phyloP scores from a whole-genome alignment of 2,329 filamentous ascomycete genomes.

The Xylariaceae sp. region DNA sequence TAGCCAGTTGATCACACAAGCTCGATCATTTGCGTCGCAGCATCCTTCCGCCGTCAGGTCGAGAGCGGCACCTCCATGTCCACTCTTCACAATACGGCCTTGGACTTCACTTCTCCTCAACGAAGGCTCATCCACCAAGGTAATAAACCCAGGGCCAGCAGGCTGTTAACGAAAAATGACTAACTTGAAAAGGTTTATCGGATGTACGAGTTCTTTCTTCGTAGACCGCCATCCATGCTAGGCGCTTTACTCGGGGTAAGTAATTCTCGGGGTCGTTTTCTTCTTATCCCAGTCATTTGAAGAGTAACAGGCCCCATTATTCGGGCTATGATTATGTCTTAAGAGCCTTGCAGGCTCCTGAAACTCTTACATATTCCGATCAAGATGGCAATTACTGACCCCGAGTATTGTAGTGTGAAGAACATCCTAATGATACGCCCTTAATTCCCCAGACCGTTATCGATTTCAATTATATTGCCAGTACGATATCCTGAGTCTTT shows the following conservation, averaged over 20 bases:
- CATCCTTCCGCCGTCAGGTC: conserved; percentile 7
- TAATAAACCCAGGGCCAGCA: conserved; percentile 47
- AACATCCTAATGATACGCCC: conserved; percentile 46
- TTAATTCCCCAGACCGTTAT: conserved; percentile 52
- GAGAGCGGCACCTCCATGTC: conserved; percentile 37
- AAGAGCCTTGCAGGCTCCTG: too few relatives aligned
- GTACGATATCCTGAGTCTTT: too few relatives aligned
- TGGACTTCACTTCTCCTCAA: conserved; percentile 74
- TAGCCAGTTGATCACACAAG: not conserved
- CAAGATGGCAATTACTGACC: too few relatives aligned
- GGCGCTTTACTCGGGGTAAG: conserved; percentile 58
- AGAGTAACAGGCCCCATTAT: too few relatives aligned
- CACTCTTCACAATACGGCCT: conserved; percentile 63
- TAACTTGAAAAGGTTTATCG: conserved; percentile 54
- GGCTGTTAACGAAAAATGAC: not conserved
- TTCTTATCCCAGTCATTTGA: too few relatives aligned
- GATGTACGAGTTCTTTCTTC: conserved; percentile 74
- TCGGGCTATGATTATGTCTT: too few relatives aligned
- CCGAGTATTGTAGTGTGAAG: too few relatives aligned
- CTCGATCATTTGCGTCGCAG: not conserved
- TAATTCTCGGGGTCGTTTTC: too few relatives aligned
- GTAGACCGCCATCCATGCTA: conserved; percentile 67
- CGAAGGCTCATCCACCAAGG: conserved; percentile 76
- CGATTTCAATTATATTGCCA: conserved; percentile 65
- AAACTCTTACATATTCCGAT: too few relatives aligned